Conservation (phyloP, 768 basidiomycete genomes). For the Leccinum sublutescens region DNA sequence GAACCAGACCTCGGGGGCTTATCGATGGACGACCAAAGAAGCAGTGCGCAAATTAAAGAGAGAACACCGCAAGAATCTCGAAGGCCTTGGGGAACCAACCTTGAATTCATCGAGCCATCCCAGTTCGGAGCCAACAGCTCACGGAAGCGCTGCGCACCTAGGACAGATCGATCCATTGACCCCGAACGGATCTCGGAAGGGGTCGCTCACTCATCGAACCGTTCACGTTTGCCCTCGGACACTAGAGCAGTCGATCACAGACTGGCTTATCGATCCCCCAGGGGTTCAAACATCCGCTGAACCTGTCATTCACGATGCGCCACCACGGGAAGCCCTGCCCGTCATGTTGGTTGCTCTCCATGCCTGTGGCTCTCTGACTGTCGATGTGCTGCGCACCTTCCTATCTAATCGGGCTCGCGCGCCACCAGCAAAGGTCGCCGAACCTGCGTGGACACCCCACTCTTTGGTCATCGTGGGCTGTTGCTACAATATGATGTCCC, state of each 20-base stretch:
- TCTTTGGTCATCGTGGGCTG: slow-evolving; percentile 69
- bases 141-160: not conserved
- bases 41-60: slow-evolving; percentile 18
- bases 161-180: not conserved
- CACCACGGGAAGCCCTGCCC: slow-evolving; percentile 30
- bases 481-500: slow-evolving; percentile 71
- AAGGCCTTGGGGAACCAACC: not conserved
- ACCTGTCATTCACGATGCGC: not conserved
- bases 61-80: slow-evolving; percentile 8
- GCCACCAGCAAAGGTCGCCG: slow-evolving; percentile 2
- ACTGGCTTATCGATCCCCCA: slow-evolving; percentile 45
- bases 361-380: slow-evolving; percentile 73
- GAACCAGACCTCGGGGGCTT: slow-evolving; percentile 58
- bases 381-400: slow-evolving; percentile 60
- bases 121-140: not conserved
- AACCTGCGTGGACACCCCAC: slow-evolving; percentile 46
- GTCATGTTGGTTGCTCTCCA: slow-evolving; percentile 69
- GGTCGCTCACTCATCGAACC: slow-evolving; percentile 54
- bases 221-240: slow-evolving; percentile 51
- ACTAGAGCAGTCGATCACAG: slow-evolving; percentile 44
- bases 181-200: slow-evolving; percentile 7
- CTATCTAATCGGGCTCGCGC: slow-evolving; percentile 26
- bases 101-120: not conserved
- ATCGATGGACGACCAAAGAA: slow-evolving; percentile 38
- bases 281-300: not conserved